Conservation (phyloP, 768 basidiomycete species). For the Phaeolepiota aurea region DNA sequence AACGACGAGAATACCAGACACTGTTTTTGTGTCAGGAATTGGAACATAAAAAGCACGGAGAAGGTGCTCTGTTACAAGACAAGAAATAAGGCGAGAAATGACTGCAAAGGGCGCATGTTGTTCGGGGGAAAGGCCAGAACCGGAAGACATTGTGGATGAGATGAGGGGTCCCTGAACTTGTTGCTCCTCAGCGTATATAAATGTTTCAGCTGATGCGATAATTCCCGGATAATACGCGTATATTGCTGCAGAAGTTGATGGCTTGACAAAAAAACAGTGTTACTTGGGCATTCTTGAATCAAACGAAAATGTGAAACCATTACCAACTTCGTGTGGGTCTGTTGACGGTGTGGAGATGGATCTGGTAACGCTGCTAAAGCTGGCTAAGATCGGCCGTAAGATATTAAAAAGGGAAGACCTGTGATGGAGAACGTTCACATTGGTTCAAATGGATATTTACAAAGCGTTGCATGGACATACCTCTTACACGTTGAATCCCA, state of each 20-base stretch:
- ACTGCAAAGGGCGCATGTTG: conserved; percentile 38
- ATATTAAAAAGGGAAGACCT: conserved; percentile 2
- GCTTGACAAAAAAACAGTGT: background rate
- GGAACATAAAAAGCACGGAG: conserved; percentile 34
- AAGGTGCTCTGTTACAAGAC: conserved; percentile 39
- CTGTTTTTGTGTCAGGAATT: conserved; percentile 12
- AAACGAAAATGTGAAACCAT: conserved; percentile 5
- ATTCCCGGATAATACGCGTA: background rate
- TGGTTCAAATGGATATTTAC: background rate
- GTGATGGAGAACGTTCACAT: background rate
- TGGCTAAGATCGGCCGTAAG: conserved; percentile 3
- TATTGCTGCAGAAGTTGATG: background rate
- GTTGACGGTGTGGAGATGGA: conserved; percentile 5
- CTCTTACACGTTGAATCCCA: too few relatives aligned
- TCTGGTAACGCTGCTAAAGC: conserved; percentile 3
- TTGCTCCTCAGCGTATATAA: conserved; percentile 13
- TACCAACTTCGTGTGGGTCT: conserved; percentile 1
- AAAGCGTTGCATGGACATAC: background rate
- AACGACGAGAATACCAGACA: conserved; percentile 28
- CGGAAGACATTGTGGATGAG: conserved; percentile 23
- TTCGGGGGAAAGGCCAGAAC: conserved; percentile 21
- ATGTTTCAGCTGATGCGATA: background rate
- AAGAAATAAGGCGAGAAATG: conserved; percentile 37
- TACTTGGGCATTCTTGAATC: too few relatives aligned
- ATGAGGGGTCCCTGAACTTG: background rate